These are phyloP conservation scores for Tripterygium wilfordii DNA, from an alignment of 177 flowering plant species.

Conservation along the genomic window DNA sequence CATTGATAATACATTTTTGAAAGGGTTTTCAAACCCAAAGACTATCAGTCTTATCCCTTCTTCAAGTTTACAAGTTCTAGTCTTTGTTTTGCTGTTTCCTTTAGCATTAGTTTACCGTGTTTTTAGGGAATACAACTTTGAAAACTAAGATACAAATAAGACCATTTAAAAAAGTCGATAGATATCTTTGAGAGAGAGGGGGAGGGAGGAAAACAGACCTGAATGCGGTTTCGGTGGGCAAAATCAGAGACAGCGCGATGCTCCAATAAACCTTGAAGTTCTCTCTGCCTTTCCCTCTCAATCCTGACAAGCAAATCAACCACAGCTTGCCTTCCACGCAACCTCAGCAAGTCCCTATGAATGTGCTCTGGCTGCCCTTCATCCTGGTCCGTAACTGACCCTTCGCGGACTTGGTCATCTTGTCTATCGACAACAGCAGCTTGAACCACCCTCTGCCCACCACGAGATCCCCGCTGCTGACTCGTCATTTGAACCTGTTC, in stretches of 20 bases:
- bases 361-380: constrained; percentile 67
- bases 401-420: constrained; percentile 36
- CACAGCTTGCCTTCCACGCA: constrained; percentile 76
- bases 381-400: constrained; percentile 33
- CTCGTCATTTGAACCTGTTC: constrained; percentile 56
- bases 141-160: background rate
- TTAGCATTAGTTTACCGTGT: too few relatives aligned
- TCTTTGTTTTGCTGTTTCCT: too few relatives aligned
- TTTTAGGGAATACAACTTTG: too few relatives aligned
- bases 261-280: constrained; percentile 60
- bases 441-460: constrained; percentile 32
- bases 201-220: constrained; percentile 33
- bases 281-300: constrained; percentile 72
- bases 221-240: constrained; percentile 81
- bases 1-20: too few relatives aligned
- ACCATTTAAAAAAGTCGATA: background rate
- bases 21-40: too few relatives aligned
- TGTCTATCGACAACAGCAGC: constrained; percentile 16
- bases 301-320: constrained; percentile 66
- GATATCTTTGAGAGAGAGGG: background rate
- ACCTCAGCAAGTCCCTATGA: constrained; percentile 54
- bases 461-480: constrained; percentile 42
- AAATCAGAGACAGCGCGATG: constrained; percentile 82
- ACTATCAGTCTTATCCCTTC: too few relatives aligned
- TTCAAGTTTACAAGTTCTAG: too few relatives aligned